These are phyloP conservation scores for Eucalyptus grandis DNA, from an alignment of 345 rosid genomes.

Conservation along the genomic window DNA sequence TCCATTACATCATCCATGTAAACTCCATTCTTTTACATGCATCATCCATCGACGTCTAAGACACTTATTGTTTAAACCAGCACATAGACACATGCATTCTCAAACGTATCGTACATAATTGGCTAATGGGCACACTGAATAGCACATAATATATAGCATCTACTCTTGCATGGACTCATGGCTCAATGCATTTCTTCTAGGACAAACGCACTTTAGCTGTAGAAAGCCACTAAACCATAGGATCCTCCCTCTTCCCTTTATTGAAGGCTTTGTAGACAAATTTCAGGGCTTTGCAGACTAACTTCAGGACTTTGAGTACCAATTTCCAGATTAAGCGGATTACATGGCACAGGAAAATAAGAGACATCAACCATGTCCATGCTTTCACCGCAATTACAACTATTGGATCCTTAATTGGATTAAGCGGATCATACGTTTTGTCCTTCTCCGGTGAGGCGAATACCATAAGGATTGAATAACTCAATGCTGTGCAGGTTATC, in stretches of 20 bases:
- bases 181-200: no score
- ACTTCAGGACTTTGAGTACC: neutral
- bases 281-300: neutral
- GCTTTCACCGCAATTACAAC: no score
- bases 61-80: neutral
- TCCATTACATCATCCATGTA: neutral
- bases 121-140: no score
- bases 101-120: no score
- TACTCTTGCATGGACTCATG: no score
- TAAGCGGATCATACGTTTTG: no score
- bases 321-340: neutral
- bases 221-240: no score
- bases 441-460: neutral
- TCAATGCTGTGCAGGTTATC: neutral
- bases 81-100: neutral
- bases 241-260: no score
- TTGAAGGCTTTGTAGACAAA: neutral
- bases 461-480: neutral
- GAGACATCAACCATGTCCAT: neutral
- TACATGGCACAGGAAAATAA: neutral
- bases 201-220: no score
- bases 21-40: neutral
- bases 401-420: no score
- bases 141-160: no score
- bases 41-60: neutral